phyloP scores from a whole-genome alignment of 176 grass and related monocot genomes.

The Elaeis guineensis region DNA sequence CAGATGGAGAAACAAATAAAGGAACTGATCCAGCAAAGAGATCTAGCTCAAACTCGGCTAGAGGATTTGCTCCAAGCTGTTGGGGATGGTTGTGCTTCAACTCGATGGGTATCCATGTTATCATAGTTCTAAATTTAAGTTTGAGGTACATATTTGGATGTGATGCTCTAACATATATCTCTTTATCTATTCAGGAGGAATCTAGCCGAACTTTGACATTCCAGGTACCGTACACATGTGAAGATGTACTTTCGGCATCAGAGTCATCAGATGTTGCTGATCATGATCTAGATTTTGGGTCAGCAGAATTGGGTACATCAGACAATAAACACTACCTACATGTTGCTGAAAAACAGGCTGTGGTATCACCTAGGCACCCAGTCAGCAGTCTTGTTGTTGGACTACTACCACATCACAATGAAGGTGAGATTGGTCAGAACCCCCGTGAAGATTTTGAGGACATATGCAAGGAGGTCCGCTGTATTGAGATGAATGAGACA shows the following conservation, averaged over 20 bases:
- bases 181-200: constrained; percentile 32
- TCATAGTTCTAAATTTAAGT: constrained; percentile 3
- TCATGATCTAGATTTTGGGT: constrained; percentile 29
- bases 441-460: constrained; percentile 63
- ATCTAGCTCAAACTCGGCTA: constrained; percentile 64
- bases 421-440: constrained; percentile 23
- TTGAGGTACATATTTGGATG: neutral
- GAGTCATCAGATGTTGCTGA: constrained; percentile 47
- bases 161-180: constrained; percentile 6
- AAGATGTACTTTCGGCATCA: constrained; percentile 40
- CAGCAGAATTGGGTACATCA: constrained; percentile 10
- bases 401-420: constrained; percentile 31
- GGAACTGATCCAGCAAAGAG: constrained; percentile 66
- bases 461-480: constrained; percentile 78
- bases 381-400: constrained; percentile 43
- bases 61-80: constrained; percentile 62
- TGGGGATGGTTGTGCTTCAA: constrained; percentile 48
- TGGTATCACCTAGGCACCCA: constrained; percentile 27
- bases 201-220: constrained; percentile 44
- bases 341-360: constrained; percentile 24
- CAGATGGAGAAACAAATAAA: constrained; percentile 97
- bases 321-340: constrained; percentile 21
- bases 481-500: constrained; percentile 59
- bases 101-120: constrained; percentile 33
- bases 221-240: constrained; percentile 41